Evolutionary conservation across 2,329 filamentous ascomycete species (phyloP).

Genomic region (Colletotrichum sp.): DNA sequence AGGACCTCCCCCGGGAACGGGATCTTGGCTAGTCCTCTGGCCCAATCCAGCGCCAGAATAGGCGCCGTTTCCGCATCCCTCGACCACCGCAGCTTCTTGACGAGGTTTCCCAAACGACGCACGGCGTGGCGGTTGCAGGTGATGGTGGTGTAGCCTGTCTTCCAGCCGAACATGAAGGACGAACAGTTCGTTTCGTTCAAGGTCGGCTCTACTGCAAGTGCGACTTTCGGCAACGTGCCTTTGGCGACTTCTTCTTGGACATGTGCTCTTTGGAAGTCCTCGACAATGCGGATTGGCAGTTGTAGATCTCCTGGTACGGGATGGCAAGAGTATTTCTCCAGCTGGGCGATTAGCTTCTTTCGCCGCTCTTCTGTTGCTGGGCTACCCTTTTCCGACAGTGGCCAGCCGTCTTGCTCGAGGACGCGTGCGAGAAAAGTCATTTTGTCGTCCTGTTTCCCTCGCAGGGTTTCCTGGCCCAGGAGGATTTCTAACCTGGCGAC

Average conservation of each 20-base stretch:
- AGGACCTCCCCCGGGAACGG: slow-evolving; percentile 5
- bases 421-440: background rate
- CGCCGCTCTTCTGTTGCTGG: background rate
- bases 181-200: slow-evolving; percentile 41
- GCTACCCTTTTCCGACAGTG: background rate
- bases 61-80: background rate
- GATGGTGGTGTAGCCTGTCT: slow-evolving; percentile 32
- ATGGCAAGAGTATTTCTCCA: slow-evolving; percentile 36
- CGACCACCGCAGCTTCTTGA: slow-evolving; percentile 15
- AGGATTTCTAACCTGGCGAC: slow-evolving; percentile 7
- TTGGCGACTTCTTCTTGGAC: slow-evolving; percentile 22
- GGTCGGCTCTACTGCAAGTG: slow-evolving; percentile 31
- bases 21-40: slow-evolving; percentile 6
- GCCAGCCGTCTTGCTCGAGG: background rate
- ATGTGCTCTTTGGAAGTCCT: slow-evolving; percentile 22
- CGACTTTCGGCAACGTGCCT: slow-evolving; percentile 27
- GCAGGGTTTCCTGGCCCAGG: background rate
- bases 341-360: slow-evolving; percentile 26
- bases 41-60: slow-evolving; percentile 11
- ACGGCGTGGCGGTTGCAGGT: slow-evolving; percentile 36
- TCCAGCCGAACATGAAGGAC: slow-evolving; percentile 44
- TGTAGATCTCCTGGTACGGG: slow-evolving; percentile 33
- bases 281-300: slow-evolving; percentile 34
- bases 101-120: background rate
- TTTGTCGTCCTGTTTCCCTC: slow-evolving; percentile 11